Evolutionary conservation across 179 eudicot species (phyloP).

Genomic region (Spinacia oleracea): DNA sequence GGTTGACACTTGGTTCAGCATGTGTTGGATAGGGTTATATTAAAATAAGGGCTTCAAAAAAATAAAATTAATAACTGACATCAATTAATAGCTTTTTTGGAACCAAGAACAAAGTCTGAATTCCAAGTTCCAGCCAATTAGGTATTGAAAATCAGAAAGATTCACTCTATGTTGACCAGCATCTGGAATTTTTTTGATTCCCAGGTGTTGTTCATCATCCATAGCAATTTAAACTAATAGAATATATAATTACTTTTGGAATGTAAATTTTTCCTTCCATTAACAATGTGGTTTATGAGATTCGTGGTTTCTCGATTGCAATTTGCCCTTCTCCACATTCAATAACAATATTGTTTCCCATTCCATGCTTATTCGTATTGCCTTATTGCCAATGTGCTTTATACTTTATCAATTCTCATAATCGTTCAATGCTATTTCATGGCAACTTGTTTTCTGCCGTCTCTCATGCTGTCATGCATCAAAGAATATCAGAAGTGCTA

Average conservation of each 20-base stretch:
- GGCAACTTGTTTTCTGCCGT: neutral
- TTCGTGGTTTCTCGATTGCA: neutral
- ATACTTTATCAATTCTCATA: neutral
- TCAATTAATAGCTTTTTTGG: neutral
- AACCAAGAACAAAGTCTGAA: neutral
- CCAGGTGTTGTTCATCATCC: neutral
- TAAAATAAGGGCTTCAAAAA: neutral
- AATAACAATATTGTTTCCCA: neutral
- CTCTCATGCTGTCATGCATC: neutral
- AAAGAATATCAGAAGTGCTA: neutral
- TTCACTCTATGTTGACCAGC: neutral
- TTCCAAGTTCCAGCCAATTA: neutral
- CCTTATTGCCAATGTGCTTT: neutral
- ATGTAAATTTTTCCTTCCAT: neutral
- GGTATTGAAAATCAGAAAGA: conserved; percentile 1
- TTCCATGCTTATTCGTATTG: neutral
- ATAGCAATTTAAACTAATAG: neutral
- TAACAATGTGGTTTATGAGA: neutral
- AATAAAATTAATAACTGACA: neutral
- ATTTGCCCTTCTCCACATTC: neutral
- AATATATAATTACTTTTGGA: neutral
- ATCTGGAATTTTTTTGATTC: neutral
- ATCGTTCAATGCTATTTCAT: neutral
- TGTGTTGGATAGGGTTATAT: neutral
- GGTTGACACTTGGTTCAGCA: conserved; percentile 53